A percentile compares a stretch with the other conserved stretches of the same genome.
These are phyloP conservation scores for Magnusiomyces suaveolens DNA, from an alignment of 1,139 yeast genomes.

Conservation along the genomic window DNA sequence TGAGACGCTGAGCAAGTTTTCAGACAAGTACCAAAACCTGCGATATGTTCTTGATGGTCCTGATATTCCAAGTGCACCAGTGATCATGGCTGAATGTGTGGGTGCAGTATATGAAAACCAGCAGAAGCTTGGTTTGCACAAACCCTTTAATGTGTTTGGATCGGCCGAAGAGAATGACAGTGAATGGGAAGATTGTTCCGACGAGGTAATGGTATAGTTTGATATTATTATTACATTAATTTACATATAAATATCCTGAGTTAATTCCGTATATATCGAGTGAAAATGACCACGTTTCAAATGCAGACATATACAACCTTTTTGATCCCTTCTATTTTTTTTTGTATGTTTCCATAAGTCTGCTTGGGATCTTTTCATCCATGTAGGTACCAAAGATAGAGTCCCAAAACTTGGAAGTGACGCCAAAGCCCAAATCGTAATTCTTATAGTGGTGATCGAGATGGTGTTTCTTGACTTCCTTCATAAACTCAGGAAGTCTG, in stretches of 20 bases:
- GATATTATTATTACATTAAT: too few relatives aligned
- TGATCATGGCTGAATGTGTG: background rate
- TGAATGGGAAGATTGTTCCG: background rate
- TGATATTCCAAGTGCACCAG: background rate
- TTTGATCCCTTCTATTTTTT: too few relatives aligned
- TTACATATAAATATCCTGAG: too few relatives aligned
- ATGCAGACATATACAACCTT: too few relatives aligned
- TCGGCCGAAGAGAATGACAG: background rate
- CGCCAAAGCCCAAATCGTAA: conserved; percentile 94
- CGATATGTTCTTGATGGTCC: background rate
- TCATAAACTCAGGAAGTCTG: conserved; percentile 63
- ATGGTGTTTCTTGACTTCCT: conserved; percentile 76
- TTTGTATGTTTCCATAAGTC: conserved; percentile 7
- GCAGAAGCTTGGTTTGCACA: background rate
- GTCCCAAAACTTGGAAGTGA: conserved; percentile 91
- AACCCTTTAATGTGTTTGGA: background rate
- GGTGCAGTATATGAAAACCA: background rate
- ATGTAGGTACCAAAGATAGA: conserved; percentile 68
- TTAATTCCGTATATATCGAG: too few relatives aligned
- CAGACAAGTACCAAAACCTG: background rate
- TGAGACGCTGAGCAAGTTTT: background rate
- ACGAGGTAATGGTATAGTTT: too few relatives aligned
- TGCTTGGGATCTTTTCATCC: conserved; percentile 20
- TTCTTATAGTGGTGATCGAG: conserved; percentile 96
- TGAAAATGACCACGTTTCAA: too few relatives aligned